Evolutionary conservation across 1,139 yeast genomes (phyloP).

Genomic region (Torulaspora pretoriensis): DNA sequence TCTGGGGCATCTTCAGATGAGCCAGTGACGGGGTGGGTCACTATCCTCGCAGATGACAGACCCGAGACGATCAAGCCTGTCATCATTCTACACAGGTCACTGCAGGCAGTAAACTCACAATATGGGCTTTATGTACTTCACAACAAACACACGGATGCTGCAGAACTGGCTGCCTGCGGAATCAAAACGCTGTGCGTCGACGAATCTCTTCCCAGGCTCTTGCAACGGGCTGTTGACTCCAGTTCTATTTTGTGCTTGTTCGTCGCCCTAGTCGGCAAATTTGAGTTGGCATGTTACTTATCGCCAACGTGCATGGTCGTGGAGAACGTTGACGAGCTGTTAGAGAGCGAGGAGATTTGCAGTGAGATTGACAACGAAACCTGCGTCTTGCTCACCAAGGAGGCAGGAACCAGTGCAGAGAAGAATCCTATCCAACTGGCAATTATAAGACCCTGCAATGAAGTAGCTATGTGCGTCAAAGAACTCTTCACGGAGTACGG

Average conservation of each 20-base stretch:
- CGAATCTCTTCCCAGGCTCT: constrained; percentile 11
- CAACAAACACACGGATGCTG: constrained; percentile 17
- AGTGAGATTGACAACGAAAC: constrained; percentile 30
- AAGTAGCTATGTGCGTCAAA: constrained; percentile 33
- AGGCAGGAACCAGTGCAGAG: constrained; percentile 5
- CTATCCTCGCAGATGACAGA: constrained; percentile 22
- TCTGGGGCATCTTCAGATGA: constrained; percentile 31
- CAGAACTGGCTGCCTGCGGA: constrained; percentile 18
- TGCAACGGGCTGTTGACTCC: constrained; percentile 2
- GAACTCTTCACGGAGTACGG: constrained; percentile 35
- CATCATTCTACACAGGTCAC: constrained; percentile 28
- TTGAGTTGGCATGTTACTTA: constrained; percentile 32
- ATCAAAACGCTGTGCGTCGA: constrained; percentile 18
- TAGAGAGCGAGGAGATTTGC: constrained; percentile 25
- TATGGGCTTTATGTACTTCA: constrained; percentile 28
- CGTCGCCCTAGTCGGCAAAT: constrained; percentile 20
- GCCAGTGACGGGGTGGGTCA: constrained; percentile 31
- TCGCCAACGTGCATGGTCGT: constrained; percentile 31
- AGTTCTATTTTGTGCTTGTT: constrained; percentile 27
- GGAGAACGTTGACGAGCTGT: constrained; percentile 32
- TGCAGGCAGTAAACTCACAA: constrained; percentile 24
- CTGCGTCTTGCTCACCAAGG: constrained; percentile 21
- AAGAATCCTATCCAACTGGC: constrained; percentile 24
- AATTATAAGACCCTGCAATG: constrained; percentile 31
- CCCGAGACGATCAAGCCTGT: constrained; percentile 25